Evolutionary conservation across 2,329 filamentous ascomycete genomes (phyloP), one percentile per base, ranked within the genome.

Genomic region (Cladosporium sp.): DNA sequence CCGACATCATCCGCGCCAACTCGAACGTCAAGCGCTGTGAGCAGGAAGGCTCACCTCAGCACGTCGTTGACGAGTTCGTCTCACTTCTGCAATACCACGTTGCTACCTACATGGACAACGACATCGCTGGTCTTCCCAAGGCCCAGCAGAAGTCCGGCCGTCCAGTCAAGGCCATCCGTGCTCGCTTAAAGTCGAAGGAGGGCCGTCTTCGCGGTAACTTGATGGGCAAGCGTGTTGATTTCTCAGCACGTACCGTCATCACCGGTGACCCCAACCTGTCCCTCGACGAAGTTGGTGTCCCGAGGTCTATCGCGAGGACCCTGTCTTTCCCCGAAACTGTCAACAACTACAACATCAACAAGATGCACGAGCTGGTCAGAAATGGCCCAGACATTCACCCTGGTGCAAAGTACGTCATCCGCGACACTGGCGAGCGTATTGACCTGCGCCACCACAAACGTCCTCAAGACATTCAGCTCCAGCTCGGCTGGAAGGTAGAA

Each of bases 181-280:
- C 90, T 54, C 91, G 93, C 72, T 78, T 99, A 68, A 99, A 99
- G 83, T 94, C 94, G 56, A 99, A 99, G 73, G 93, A 99, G 67
- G 93, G 93, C 60, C 90, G 93, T 78, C 82, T 99, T 19, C 86
- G 93, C 74, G 93, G 94, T 67, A 99, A 98, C 71, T 77, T 98
- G 78, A 98, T 98, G 94, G 93, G 93, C 57, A 99, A 98, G 74
- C 90, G 91, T 82, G 93, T 98, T 54, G 93, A 99, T 68, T 98
- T 98, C 66, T 98, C 94, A 0, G 94, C 94, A 32, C 93, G 93
- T 84, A 99, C 94, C 27, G 93, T 99, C 74, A 98, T 99, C 69
- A 98, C 94, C 46, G 93, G 93, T 74, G 93, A 98, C 66, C 93
- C 93, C 53, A 98, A 97, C 67, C 74, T 98, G 59, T 95, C 90